Evolutionary conservation across 352 stramenopile species (phyloP).

Genomic region (Globisporangium apiculatum): DNA sequence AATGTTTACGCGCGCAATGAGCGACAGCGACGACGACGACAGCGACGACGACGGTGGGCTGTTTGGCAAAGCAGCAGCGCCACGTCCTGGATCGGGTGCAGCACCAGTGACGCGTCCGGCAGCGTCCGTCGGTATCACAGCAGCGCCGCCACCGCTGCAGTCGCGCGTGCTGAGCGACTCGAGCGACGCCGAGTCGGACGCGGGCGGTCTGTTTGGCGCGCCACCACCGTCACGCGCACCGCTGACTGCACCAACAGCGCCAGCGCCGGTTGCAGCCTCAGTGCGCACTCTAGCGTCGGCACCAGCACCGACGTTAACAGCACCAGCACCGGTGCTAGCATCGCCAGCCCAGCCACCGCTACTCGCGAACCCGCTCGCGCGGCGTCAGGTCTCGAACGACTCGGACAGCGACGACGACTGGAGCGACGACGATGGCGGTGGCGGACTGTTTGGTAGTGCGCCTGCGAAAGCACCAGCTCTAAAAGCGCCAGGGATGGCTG

Average conservation of each 20-base stretch:
- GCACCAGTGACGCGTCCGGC: conserved; percentile 9
- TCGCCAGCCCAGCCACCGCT: conserved; percentile 10
- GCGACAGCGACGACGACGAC: conserved; percentile 33
- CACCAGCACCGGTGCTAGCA: conserved; percentile 2
- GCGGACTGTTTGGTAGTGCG: conserved; percentile 42
- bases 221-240: conserved; percentile 15
- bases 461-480: conserved; percentile 13
- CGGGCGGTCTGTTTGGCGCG: conserved; percentile 48
- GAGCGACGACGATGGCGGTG: conserved; percentile 32
- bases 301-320: too few species aligned
- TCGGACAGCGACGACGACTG: conserved; percentile 52
- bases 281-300: conserved; percentile 2
- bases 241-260: background rate
- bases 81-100: conserved; percentile 13
- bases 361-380: conserved; percentile 28
- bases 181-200: conserved; percentile 52
- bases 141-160: conserved; percentile 12
- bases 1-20: conserved; percentile 16
- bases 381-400: conserved; percentile 34
- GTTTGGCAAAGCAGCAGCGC: conserved; percentile 20
- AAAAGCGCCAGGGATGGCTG: too few species aligned
- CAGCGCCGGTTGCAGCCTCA: background rate
- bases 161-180: conserved; percentile 39
- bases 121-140: background rate
- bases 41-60: conserved; percentile 25